Base-by-base conservation (phyloP, 768 basidiomycete species). In the Leccinum variicolor region DNA sequence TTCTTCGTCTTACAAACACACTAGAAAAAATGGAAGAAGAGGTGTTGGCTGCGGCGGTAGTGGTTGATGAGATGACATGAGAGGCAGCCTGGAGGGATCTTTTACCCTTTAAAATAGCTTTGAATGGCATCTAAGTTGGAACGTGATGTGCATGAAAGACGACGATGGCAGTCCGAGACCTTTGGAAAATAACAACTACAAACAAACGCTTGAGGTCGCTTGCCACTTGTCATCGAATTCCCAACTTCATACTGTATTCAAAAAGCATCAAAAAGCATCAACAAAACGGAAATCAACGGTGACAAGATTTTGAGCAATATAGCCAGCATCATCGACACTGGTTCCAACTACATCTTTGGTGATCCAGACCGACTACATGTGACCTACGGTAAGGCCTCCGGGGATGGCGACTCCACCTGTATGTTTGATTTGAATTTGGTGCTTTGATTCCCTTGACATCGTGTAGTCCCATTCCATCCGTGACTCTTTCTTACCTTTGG, bases 41-140 rank as follows among this genome's bases (percentile, higher is more conserved):
- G 1, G 62, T 69, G 46, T 71, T 73, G 48, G 70, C 71, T 3
- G 69, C 67, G 14, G 66, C 66, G 47, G 56, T 61, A 1, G 67
- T 70, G 6, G 70, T 72, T 0, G 66, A 71, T 9, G 64, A 64
- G 31, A 72, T 68, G 56, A 60, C 68, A 54, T 64, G 66, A 23
- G 83, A 81, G 8, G 83, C 84, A n/a, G 78, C 82, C 60, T 81
- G 80, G 28, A 86, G 68, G 31, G 85, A 83, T 64, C 76, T 77
- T 63, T 76, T 80, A 58, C 83, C 79, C 65, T 80, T 81, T 49
- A 63, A 54, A 15, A 72, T 65, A 3, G 57, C 64, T 57, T 73
- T 66, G 58, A 66, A 72, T 45, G 73, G 52, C 70, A 72, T 72
- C 59, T 33, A 33, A 33, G 31, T 7, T 3, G 62, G 50, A n/a